Evolutionary conservation across 2,329 filamentous ascomycete species (phyloP).

Genomic region (Botryotinia calthae): DNA sequence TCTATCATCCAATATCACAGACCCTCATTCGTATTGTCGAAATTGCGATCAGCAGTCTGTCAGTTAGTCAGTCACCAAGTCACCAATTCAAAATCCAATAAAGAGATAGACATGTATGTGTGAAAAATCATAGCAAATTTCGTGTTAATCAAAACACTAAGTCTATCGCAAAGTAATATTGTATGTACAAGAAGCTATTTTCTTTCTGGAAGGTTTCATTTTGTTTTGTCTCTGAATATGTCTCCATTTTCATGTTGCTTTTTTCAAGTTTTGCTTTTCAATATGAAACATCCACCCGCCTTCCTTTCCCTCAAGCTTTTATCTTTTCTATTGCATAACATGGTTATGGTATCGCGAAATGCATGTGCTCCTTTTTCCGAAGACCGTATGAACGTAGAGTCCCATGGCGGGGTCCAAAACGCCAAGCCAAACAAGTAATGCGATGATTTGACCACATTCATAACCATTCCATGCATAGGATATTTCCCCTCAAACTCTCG

Average conservation of each 20-base stretch:
- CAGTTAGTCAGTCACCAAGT: not conserved
- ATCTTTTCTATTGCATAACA: not conserved
- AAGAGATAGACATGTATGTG: not conserved
- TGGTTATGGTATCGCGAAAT: not conserved
- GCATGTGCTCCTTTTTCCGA: not conserved
- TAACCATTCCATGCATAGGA: constrained; percentile 6
- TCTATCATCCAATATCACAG: not conserved
- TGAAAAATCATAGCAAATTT: constrained; percentile 1
- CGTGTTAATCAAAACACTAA: not conserved
- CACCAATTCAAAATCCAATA: not conserved
- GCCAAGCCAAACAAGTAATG: not conserved
- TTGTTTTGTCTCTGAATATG: not conserved
- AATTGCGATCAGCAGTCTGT: not conserved
- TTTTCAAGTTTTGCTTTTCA: not conserved
- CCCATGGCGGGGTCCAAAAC: not conserved
- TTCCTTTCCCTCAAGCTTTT: not conserved
- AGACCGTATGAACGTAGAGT: not conserved
- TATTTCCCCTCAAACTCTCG: not conserved
- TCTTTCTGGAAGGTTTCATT: not conserved
- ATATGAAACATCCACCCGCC: not conserved
- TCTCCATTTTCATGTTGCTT: not conserved
- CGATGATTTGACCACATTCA: not conserved
- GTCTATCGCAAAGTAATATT: not conserved
- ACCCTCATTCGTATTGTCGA: not conserved
- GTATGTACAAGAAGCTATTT: constrained; percentile 18